Conservation (phyloP, 495 filamentous ascomycete genomes). For the Extremus antarcticus region DNA sequence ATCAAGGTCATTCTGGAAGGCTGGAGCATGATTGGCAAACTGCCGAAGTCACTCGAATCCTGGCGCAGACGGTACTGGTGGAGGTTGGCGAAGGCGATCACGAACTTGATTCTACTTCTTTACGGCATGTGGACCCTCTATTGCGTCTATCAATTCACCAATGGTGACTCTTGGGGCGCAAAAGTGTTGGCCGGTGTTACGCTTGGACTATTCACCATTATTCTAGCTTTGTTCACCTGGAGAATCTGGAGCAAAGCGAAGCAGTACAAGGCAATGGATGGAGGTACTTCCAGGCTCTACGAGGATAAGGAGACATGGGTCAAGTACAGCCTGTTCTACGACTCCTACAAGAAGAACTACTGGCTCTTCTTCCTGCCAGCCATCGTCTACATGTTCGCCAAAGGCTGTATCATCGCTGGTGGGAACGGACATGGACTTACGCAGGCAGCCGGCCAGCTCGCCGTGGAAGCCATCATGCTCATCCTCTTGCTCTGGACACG, state of each 20-base stretch:
- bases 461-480: slow-evolving; percentile 64
- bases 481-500: slow-evolving; percentile 69
- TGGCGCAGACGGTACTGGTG: slow-evolving; percentile 98
- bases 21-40: slow-evolving; percentile 82
- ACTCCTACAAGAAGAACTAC: slow-evolving; percentile 80
- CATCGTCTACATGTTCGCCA: slow-evolving; percentile 88
- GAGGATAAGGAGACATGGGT: slow-evolving; percentile 86
- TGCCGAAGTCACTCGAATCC: slow-evolving; percentile 65
- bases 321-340: slow-evolving; percentile 96
- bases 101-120: slow-evolving; percentile 79
- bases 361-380: slow-evolving; percentile 94
- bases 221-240: slow-evolving; percentile 68
- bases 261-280: slow-evolving; percentile 60
- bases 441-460: slow-evolving; percentile 67
- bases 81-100: slow-evolving; percentile 75
- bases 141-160: slow-evolving; percentile 88
- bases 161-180: slow-evolving; percentile 92
- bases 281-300: slow-evolving; percentile 62
- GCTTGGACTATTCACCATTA: slow-evolving; percentile 62
- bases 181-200: slow-evolving; percentile 77
- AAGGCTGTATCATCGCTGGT: slow-evolving; percentile 76
- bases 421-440: slow-evolving; percentile 76
- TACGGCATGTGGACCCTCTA: slow-evolving; percentile 95
- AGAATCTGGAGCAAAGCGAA: slow-evolving; percentile 71
- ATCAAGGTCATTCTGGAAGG: slow-evolving; percentile 86